Percentiles rank a stretch among this genome's conserved stretches.
These are phyloP conservation scores for Chalciporus chontae DNA, from an alignment of 768 basidiomycete genomes.

Conservation along the genomic window DNA sequence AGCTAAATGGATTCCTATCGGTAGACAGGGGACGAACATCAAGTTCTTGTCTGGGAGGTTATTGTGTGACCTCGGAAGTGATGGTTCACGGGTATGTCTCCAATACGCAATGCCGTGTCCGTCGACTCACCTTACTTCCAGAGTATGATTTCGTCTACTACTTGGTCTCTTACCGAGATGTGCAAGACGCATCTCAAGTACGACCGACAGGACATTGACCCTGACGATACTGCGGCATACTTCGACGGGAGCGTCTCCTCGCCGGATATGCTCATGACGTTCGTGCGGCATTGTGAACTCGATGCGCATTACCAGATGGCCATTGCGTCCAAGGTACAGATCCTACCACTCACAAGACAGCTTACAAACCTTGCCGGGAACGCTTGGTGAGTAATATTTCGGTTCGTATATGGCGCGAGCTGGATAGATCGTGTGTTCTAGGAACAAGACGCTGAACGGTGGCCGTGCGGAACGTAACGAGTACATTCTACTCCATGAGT, in stretches of 20 bases:
- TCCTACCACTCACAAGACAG: conserved; percentile 88
- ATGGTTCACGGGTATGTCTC: conserved; percentile 78
- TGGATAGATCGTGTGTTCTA: conserved; percentile 27
- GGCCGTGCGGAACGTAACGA: conserved; percentile 99
- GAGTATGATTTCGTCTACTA: conserved; percentile 97
- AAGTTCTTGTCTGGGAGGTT: conserved; percentile 81
- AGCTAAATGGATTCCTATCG: conserved; percentile 76
- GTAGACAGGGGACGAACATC: conserved; percentile 80
- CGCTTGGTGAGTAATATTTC: conserved; percentile 64
- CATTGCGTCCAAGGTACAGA: conserved; percentile 89
- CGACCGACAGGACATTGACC: conserved; percentile 90
- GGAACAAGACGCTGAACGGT: conserved; percentile 96
- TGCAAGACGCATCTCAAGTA: conserved; percentile 83
- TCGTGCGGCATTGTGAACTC: conserved; percentile 90
- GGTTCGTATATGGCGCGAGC: background rate
- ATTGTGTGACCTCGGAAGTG: conserved; percentile 90
- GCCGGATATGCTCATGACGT: conserved; percentile 78
- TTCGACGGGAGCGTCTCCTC: conserved; percentile 79
- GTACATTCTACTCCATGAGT: conserved; percentile 97
- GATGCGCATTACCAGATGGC: conserved; percentile 99
- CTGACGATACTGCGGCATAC: conserved; percentile 89
- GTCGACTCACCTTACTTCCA: conserved; percentile 26
- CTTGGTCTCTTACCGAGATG: conserved; percentile 99
- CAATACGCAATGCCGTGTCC: background rate
- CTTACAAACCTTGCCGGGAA: conserved; percentile 96